A percentile compares a stretch with the other conserved stretches of the same genome.
Conservation (phyloP, 495 filamentous ascomycete genomes). For the Rusavskia elegans region DNA sequence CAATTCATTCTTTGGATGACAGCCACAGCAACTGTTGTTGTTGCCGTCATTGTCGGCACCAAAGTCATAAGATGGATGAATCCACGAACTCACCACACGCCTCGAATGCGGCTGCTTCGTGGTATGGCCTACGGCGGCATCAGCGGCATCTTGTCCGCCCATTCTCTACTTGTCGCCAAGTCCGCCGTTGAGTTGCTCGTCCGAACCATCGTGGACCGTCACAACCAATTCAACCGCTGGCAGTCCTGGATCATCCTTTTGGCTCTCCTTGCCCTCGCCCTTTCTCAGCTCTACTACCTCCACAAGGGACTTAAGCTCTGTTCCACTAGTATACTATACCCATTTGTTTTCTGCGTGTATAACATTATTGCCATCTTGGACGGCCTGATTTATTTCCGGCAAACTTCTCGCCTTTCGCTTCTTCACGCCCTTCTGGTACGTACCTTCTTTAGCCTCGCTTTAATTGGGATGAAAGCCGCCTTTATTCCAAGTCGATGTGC, state of each 20-base stretch:
- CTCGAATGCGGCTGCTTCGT: conserved; percentile 60
- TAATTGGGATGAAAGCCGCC: background rate
- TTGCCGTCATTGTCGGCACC: conserved; percentile 46
- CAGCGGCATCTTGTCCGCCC: conserved; percentile 87
- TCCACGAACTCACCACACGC: conserved; percentile 32
- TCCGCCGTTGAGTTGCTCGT: conserved; percentile 95
- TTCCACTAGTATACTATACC: conserved; percentile 92
- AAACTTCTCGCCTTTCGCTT: conserved; percentile 59
- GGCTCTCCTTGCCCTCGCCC: conserved; percentile 63
- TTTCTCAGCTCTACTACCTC: conserved; percentile 88
- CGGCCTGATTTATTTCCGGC: conserved; percentile 90
- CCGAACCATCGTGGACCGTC: conserved; percentile 68
- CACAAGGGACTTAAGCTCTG: conserved; percentile 86
- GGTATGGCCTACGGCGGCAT: conserved; percentile 80
- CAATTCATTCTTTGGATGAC: conserved; percentile 89
- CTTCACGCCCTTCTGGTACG: conserved; percentile 42
- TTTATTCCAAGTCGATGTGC: background rate
- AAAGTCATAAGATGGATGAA: conserved; percentile 37
- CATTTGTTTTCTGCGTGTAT: conserved; percentile 96
- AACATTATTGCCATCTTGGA: conserved; percentile 98
- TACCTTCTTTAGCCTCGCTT: background rate
- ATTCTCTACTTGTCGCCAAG: conserved; percentile 85
- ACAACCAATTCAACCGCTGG: conserved; percentile 94
- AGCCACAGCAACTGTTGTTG: conserved; percentile 53
- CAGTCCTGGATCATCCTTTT: conserved; percentile 91